Evolutionary conservation across 345 rosid species (phyloP).

Genomic region (Eucalyptus marginata): DNA sequence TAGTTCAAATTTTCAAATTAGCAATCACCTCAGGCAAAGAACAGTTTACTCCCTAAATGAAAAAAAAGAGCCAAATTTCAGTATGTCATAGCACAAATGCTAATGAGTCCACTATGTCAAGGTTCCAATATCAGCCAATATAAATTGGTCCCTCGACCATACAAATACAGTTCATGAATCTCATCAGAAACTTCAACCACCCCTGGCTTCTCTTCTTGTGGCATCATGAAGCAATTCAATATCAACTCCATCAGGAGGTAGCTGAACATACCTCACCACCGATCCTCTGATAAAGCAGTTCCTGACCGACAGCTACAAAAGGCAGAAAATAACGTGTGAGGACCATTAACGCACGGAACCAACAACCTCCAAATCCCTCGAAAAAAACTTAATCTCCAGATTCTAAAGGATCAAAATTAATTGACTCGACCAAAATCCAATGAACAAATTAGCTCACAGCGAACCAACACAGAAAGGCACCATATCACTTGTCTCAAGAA

Average conservation of each 20-base stretch:
- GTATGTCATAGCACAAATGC: background rate
- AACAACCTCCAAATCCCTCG: background rate
- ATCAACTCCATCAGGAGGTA: slow-evolving; percentile 96
- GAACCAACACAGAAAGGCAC: background rate
- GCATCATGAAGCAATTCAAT: slow-evolving; percentile 97
- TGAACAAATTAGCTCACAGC: background rate
- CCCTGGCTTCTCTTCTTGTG: slow-evolving; percentile 98
- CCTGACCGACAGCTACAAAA: slow-evolving; percentile 87
- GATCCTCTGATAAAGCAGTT: slow-evolving; percentile 99
- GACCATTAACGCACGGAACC: rapidly evolving
- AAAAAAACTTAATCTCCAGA: background rate
- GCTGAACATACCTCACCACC: slow-evolving; percentile 92
- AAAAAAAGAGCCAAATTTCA: background rate
- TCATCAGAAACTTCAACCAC: slow-evolving; percentile 37
- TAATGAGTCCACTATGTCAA: background rate
- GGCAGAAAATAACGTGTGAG: background rate
- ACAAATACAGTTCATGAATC: background rate
- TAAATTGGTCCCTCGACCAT: background rate
- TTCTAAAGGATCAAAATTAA: background rate
- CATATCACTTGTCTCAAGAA: background rate
- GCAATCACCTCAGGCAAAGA: background rate
- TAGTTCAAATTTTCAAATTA: background rate
- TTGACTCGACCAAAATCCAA: background rate
- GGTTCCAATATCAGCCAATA: background rate
- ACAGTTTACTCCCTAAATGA: background rate